Base-by-base conservation (phyloP, 2,329 filamentous ascomycete genomes). In the Esteya vermicola region DNA sequence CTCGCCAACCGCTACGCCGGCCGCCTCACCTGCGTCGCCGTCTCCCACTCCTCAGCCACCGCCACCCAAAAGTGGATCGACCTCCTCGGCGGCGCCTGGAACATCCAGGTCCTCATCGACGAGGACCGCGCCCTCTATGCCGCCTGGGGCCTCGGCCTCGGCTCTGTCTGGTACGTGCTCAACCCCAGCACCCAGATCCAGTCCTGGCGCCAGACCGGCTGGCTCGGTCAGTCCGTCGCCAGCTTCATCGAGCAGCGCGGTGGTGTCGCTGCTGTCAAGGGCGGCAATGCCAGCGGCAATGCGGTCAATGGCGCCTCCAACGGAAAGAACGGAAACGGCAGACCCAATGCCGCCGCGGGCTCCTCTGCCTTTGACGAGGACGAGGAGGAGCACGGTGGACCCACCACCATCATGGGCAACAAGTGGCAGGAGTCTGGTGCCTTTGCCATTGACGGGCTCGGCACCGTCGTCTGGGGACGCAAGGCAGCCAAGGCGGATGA, bases 41-140 rank as follows among this genome's bases (percentile, higher is more conserved):
- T 77, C 38, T 76, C 72, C 20, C 73, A 78, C 57, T 68, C 72
- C 30, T 75, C 72, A 9, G 54, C 60, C 4, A 58, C 63, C 19
- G 71, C 73, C 23, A 77, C 73, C 1, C 54, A 61, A 28, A 69
- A 68, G 46, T 77, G 72, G 72, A 50, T 74, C 34, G 67, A 70
- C 46, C 59, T 73, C 16, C 54, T 77, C 12, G 72, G 72, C 51
- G 72, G 72, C 43, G 59, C 68, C 13, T 72, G 72, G 67, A 65
- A 63, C 52, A 62, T 76, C 23, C 61, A 69, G 45, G 54, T 77
- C 3, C 53, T 77, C 41, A 55, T 75, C 41, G 72, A 77, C 55
- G 64, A 72, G 48, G 64, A 68, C 43, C 65, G 72, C 43, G 61
- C 67, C 45, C 50, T 75, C 27, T 77, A 78, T 49, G 70, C 72